Evolutionary conservation across 2,329 filamentous ascomycete genomes (phyloP).

Genomic region (Trichoderma atrobrunneum): DNA sequence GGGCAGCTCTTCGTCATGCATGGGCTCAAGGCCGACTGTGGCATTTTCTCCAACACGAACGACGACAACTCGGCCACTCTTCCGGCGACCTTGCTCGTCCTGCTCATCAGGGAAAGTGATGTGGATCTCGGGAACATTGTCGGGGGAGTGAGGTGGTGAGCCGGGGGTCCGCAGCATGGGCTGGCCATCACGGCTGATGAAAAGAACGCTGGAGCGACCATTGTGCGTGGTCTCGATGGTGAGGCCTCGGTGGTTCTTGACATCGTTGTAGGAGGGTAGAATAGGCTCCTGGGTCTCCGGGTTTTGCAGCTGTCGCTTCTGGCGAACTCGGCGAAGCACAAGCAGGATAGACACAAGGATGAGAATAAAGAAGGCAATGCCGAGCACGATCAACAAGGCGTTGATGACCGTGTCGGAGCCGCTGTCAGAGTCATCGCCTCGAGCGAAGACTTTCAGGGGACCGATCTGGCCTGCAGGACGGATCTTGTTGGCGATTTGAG

Average conservation of each 20-base stretch:
- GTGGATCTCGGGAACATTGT: constrained; percentile 87
- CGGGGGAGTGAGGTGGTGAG: constrained; percentile 74
- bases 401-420: constrained; percentile 64
- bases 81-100: constrained; percentile 75
- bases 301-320: constrained; percentile 46
- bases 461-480: constrained; percentile 9
- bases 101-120: constrained; percentile 98
- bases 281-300: constrained; percentile 44
- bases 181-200: constrained; percentile 74
- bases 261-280: constrained; percentile 69
- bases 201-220: constrained; percentile 66
- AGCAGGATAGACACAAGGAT: constrained; percentile 66
- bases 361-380: constrained; percentile 71
- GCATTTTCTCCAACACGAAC: constrained; percentile 87
- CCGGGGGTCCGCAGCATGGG: constrained; percentile 73
- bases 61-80: constrained; percentile 84
- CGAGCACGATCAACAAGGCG: constrained; percentile 75
- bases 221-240: constrained; percentile 57
- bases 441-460: constrained; percentile 5
- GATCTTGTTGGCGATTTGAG: constrained; percentile 9
- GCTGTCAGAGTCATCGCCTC: constrained; percentile 35
- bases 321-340: constrained; percentile 65
- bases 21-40: constrained; percentile 81
- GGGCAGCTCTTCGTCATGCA: constrained; percentile 76
- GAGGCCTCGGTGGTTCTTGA: constrained; percentile 47